A percentile compares a stretch with the other conserved stretches of the same genome.
These are phyloP conservation scores for Lodderomyces parapsilosis DNA, from an alignment of 1,139 yeast species.

Conservation along the genomic window DNA sequence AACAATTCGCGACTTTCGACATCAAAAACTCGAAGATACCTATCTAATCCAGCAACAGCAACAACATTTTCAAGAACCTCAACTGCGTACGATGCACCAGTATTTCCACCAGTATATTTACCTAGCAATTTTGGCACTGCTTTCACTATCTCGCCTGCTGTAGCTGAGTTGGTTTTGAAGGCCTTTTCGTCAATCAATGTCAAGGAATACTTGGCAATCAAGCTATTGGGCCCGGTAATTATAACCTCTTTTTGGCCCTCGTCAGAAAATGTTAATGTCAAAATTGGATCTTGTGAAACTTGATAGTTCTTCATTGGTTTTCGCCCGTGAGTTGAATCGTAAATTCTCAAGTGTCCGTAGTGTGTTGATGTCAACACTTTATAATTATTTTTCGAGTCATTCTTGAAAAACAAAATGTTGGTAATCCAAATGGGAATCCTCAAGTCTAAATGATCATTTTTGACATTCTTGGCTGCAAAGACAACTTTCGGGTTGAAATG, in stretches of 20 bases:
- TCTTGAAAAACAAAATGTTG: slow-evolving; percentile 51
- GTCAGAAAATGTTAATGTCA: slow-evolving; percentile 35
- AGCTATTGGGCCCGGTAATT: slow-evolving; percentile 55
- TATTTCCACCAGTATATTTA: slow-evolving; percentile 44
- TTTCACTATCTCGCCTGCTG: slow-evolving; percentile 41
- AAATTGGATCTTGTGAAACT: slow-evolving; percentile 48
- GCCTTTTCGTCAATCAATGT: slow-evolving; percentile 38
- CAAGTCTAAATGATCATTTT: slow-evolving; percentile 62
- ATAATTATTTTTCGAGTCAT: slow-evolving; percentile 22
- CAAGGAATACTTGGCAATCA: slow-evolving; percentile 53
- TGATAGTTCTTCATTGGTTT: slow-evolving; percentile 56
- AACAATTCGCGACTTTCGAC: slow-evolving; percentile 53
- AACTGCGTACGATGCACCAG: slow-evolving; percentile 44
- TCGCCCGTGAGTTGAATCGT: slow-evolving; percentile 58
- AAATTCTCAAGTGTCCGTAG: slow-evolving; percentile 66
- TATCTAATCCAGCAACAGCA: slow-evolving; percentile 78
- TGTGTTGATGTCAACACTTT: slow-evolving; percentile 63
- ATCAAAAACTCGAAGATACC: slow-evolving; percentile 79
- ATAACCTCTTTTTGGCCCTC: slow-evolving; percentile 40
- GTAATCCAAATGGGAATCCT: slow-evolving; percentile 70
- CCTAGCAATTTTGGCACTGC: slow-evolving; percentile 43
- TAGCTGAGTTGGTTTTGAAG: slow-evolving; percentile 38
- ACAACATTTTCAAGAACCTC: slow-evolving; percentile 26
- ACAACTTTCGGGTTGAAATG: slow-evolving; percentile 29
- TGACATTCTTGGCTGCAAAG: slow-evolving; percentile 63